Base-by-base conservation (phyloP, 2,329 filamentous ascomycete genomes). In the Cordyceps cateniannulata region DNA sequence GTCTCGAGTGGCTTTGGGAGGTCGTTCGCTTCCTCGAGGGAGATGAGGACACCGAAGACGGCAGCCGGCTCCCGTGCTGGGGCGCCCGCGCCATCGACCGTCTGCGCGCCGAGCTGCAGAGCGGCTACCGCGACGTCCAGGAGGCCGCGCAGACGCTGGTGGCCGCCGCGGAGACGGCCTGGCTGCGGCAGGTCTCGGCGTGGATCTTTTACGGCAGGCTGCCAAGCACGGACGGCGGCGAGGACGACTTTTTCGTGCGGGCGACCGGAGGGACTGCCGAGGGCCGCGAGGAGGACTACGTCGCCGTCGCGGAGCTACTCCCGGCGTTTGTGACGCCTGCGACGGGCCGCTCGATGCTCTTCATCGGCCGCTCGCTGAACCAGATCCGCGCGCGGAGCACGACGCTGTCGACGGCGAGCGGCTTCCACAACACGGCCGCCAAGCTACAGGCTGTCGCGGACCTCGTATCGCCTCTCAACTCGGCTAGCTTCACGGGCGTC, bases 191-290 rank as follows among this genome's bases (percentile, higher is more conserved):
- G 70, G 81, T 96, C 12, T 90, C 91, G 4, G 89, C 90, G 27
- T 99, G 93, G 93, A 81, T 98, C 9, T 75, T 98, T 16, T 96
- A 96, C 71, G 95, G 95, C 5, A 85, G 89, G 55, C 75, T 96
- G 61, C 93, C 93, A 0, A 82, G 81, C 16, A 87, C 90, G 70
- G 91, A 91, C 3, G 83, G 81, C 5, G 38, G 38, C 18, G 38
- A 42, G 16, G 81, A 84, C n/a, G 93, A 98, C 73, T 98, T 98
- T 71, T 96, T 96, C 70, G 85, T 98, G 35, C 82, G 83, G 14
- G 16, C 72, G 65, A 69, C 77, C 9, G 71, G 76, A 14, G 73
- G 77, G 32, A 14, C 72, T 65, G 70, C 77, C 9, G 71, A 76
- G 14, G 73, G 77, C 12, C 71, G 72, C 22, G 72, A 76, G 25